Evolutionary conservation across 352 stramenopile species (phyloP), one percentile per base, ranked within the genome.

Genomic region (Phytophthora cryptogea): DNA sequence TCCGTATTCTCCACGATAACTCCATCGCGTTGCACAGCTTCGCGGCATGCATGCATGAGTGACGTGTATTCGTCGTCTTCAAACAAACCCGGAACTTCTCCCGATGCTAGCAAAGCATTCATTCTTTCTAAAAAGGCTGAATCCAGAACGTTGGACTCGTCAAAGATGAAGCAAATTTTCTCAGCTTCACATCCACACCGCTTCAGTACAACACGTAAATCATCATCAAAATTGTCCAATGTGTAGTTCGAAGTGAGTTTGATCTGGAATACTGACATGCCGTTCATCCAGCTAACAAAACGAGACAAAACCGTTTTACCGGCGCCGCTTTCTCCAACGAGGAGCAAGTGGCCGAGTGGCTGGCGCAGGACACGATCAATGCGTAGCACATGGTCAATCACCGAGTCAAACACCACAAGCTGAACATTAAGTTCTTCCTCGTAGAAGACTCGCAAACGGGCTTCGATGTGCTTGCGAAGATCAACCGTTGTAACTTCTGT

Each of bases 211-310:
- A 94, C 72, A 23, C 98, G 85, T 28, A 99, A 79, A 74, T 99
- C 98, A 47, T 99, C 97, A 70, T 99, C 98, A 69, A 99, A 99
- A 73, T 99, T 97, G 23, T 99, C 96, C 11, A 99, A 83, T 8
- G 90, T 98, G 79, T 99, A 99, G 43, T 97, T 95, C 11, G 96
- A 98, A 48, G 97, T 98, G 2, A 98, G 85, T 67, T 99, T 99
- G 78, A 99, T 99, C 72, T 99, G 96, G 77, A 99, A 99, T n/a
- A 99, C 97, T 16, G 87, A 96, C 59, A 99, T 96, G 17, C 97
- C 98, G 58, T 99, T 99, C 96, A 99, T 99, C 98, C 98, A 99
- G 40, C 96, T 98, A 43, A 99, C 97, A 73, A 99, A 99, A 39
- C 97, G 97, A 17, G 95, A 99, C 3, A 99, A 76, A 31, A 99